Conservation (phyloP, 78 protist genomes). For the Bigelowiella natans region DNA sequence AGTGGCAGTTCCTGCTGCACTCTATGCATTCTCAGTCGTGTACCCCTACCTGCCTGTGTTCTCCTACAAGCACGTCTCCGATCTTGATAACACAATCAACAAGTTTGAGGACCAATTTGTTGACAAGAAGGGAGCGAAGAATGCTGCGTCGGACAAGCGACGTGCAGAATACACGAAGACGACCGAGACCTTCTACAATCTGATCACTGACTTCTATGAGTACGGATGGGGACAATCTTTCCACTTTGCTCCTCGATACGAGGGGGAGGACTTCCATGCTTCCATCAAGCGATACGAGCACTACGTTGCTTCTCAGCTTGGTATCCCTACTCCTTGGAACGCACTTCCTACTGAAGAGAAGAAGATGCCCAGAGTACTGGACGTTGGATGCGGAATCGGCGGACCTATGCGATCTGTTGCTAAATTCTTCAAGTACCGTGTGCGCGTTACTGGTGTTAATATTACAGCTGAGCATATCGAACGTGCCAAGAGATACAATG, state of each 20-base stretch:
- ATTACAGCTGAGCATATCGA: constrained; percentile 45
- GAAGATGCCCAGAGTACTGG: constrained; percentile 36
- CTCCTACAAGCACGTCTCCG: background rate
- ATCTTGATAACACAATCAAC: background rate
- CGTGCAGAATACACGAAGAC: background rate
- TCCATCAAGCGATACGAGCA: constrained; percentile 71
- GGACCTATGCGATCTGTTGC: constrained; percentile 80
- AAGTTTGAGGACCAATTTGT: background rate
- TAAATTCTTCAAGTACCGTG: constrained; percentile 56
- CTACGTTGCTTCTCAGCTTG: constrained; percentile 60
- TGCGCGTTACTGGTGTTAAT: constrained; percentile 67
- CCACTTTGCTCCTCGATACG: constrained; percentile 74
- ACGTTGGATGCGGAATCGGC: constrained; percentile 84
- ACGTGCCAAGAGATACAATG: background rate
- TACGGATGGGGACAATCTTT: constrained; percentile 89
- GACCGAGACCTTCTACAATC: constrained; percentile 63
- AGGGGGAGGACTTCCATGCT: constrained; percentile 52
- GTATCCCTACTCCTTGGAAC: constrained; percentile 21
- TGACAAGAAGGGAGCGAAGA: background rate
- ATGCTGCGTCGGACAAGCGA: background rate
- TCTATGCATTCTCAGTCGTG: background rate
- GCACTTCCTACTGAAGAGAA: background rate
- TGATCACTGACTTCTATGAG: constrained; percentile 83
- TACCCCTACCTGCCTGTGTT: background rate
- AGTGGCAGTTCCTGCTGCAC: background rate